phyloP scores from a whole-genome alignment of 257 asterid genomes.

The Thymus quinquecostatus region DNA sequence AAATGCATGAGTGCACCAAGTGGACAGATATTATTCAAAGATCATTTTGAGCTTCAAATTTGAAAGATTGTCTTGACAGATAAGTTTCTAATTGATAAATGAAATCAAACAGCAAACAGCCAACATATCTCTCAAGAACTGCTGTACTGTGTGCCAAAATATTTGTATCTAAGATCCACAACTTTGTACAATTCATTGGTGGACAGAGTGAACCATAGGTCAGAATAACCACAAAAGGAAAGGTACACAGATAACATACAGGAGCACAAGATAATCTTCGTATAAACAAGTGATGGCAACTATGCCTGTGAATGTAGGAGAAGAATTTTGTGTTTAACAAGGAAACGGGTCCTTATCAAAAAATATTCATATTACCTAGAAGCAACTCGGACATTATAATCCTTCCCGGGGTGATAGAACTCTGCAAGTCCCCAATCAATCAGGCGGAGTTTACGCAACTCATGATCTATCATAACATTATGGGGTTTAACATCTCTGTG shows the following conservation, averaged over 20 bases:
- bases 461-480: constrained; percentile 88
- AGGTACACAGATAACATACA: not conserved
- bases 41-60: no score
- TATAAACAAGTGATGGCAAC: not conserved
- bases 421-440: constrained; percentile 74
- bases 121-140: not conserved
- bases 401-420: constrained; percentile 75
- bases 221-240: not conserved
- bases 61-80: no score
- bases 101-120: no score
- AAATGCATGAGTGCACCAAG: not conserved
- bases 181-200: not conserved
- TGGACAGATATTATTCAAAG: no score
- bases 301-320: not conserved
- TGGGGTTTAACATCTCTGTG: constrained; percentile 84
- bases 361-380: constrained; percentile 53
- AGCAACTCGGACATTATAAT: constrained; percentile 83
- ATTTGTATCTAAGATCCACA: not conserved
- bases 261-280: not conserved
- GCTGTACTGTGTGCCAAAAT: not conserved
- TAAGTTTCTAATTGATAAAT: no score
- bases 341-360: constrained; percentile 18
- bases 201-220: not conserved
- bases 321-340: not conserved
- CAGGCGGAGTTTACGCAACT: constrained; percentile 76